Base-by-base conservation (phyloP, 2,329 filamentous ascomycete genomes). In the Fusarium sp. region DNA sequence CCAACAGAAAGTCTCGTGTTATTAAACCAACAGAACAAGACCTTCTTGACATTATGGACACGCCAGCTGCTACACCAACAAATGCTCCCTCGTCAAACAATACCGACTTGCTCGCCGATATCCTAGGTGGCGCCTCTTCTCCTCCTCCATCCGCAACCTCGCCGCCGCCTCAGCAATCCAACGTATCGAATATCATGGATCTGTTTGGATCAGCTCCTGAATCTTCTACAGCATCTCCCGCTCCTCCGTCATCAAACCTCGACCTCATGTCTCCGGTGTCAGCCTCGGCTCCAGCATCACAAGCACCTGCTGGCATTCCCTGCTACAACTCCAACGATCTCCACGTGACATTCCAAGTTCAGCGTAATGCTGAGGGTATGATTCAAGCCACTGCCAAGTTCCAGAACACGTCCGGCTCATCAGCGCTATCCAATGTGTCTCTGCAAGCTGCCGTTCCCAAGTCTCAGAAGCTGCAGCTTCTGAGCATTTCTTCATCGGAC, bases 401-500 rank as follows among this genome's bases (percentile, higher is more conserved):
- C 82, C 86, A 85, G 35, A 98, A 98, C 75, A 84, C 79, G 0
- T 89, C 88, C 13, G 82, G 82, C 54, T 86, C 89, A 27, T 83
- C 82, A 13, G 78, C 80, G 13, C 81, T 98, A 44, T 88, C 88
- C 14, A 86, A 84, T 41, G 91, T 98, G 27, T 92, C 91, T 23
- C 76, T 99, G 65, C 95, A 99, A 75, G 95, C 94, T 38, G 95
- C 95, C 1, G 95, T 99, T 49, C 95, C 95, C 9, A 99, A 98
- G 78, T 92, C 91, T 39, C 95, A 99, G 78, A 97, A 95, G 75
- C 78, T 99, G 70, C 93, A 97, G 73, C 79, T 99, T 65, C 89
- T 96, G 74, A 92, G 89, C 55, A 97, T 99, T 66, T 96, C 92
- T 66, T 91, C 86, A 64, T 79, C 88, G 5, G 91, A 96, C 29